Evolutionary conservation across 1,284 basidiomycete genomes (phyloP).

Genomic region (Tylopilus sp.): DNA sequence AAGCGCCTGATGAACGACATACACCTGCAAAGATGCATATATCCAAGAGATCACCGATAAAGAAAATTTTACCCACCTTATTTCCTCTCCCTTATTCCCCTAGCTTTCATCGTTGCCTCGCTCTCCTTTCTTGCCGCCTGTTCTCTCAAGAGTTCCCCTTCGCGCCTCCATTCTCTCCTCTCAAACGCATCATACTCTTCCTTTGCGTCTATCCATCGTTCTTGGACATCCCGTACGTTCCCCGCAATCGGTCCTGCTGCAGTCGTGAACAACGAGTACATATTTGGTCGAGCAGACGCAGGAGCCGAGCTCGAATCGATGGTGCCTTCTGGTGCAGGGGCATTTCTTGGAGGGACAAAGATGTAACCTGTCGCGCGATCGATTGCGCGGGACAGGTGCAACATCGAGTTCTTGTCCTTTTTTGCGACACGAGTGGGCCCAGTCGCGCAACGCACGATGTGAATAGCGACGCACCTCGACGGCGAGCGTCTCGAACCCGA

Average conservation of each 20-base stretch:
- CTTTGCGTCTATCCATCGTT: constrained; percentile 80
- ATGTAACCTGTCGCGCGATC: constrained; percentile 91
- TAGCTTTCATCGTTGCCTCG: constrained; percentile 3
- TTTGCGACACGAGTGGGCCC: background rate
- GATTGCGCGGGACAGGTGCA: constrained; percentile 75
- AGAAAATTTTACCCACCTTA: constrained; percentile 16
- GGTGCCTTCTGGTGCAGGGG: constrained; percentile 50
- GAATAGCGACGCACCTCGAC: constrained; percentile 65
- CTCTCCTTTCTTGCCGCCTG: constrained; percentile 15
- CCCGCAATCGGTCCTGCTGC: constrained; percentile 57
- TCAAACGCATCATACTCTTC: constrained; percentile 80
- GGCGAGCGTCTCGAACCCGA: constrained; percentile 95
- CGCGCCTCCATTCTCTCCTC: constrained; percentile 62
- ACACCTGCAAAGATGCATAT: background rate
- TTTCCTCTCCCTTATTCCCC: constrained; percentile 29
- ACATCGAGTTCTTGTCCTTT: constrained; percentile 91
- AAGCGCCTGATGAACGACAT: background rate
- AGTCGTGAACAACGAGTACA: constrained; percentile 61
- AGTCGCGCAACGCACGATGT: background rate
- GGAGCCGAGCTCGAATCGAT: constrained; percentile 43
- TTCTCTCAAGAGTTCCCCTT: constrained; percentile 44
- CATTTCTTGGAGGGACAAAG: constrained; percentile 62
- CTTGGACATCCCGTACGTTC: constrained; percentile 77
- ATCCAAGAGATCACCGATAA: background rate
- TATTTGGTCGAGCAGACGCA: constrained; percentile 51